A percentile compares a stretch with the other conserved stretches of the same genome.
Conservation (phyloP, 225 moss, liverwort and hornwort species). For the Ulota crispa region DNA sequence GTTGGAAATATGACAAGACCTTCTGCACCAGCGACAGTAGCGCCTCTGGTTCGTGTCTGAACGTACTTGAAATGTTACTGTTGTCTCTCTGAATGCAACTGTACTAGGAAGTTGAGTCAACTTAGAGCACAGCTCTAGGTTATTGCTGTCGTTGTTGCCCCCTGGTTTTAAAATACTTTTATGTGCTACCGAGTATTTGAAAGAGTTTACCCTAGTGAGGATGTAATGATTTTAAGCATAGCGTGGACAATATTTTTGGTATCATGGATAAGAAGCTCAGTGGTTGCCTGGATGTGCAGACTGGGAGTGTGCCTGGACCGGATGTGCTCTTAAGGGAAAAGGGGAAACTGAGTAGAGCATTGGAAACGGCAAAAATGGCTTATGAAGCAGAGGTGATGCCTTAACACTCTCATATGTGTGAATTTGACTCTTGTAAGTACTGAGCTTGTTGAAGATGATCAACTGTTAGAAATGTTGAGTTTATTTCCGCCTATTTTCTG, state of each 20-base stretch:
- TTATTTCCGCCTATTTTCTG: slow-evolving; percentile 4
- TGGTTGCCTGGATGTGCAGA: slow-evolving; percentile 33
- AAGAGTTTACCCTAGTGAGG: not conserved
- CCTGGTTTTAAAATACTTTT: not conserved
- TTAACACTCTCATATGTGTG: slow-evolving; percentile 3
- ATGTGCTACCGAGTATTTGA: slow-evolving; percentile 7
- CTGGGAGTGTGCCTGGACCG: slow-evolving; percentile 28
- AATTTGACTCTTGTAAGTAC: slow-evolving; percentile 1
- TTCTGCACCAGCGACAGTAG: slow-evolving; percentile 22
- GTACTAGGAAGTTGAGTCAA: not conserved
- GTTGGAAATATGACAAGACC: slow-evolving; percentile 29
- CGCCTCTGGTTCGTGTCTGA: slow-evolving; percentile 34
- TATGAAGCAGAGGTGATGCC: slow-evolving; percentile 46
- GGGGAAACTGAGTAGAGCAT: slow-evolving; percentile 45
- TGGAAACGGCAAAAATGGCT: slow-evolving; percentile 41
- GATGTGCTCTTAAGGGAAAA: slow-evolving; percentile 56
- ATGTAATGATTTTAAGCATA: not conserved
- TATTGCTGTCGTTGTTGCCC: not conserved
- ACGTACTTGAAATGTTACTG: slow-evolving; percentile 3
- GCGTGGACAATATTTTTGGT: not conserved
- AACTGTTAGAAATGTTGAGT: not conserved
- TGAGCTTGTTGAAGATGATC: slow-evolving; percentile 4
- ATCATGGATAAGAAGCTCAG: slow-evolving; percentile 15
- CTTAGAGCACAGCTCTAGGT: not conserved
- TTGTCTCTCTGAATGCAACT: not conserved